Evolutionary conservation across 2,329 filamentous ascomycete species (phyloP).

Genomic region (Pseudogymnoascus sp.): DNA sequence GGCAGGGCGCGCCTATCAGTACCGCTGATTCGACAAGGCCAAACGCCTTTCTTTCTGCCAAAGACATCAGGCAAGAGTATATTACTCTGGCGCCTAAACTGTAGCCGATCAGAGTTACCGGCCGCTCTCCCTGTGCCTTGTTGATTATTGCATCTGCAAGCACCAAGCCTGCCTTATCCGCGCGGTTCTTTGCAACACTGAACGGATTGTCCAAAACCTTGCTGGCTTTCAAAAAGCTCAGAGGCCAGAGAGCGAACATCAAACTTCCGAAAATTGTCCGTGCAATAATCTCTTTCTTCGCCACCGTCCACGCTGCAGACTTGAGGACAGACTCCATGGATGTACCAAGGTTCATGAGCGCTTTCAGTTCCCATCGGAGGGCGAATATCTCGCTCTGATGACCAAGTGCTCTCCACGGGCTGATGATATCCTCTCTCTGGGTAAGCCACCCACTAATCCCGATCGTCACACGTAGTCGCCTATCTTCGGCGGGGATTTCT

Average conservation of each 20-base stretch:
- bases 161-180: constrained; percentile 72
- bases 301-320: constrained; percentile 72
- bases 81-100: constrained; percentile 77
- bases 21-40: constrained; percentile 79
- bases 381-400: constrained; percentile 71
- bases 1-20: constrained; percentile 73
- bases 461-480: constrained; percentile 73
- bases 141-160: constrained; percentile 79
- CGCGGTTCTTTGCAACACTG: constrained; percentile 65
- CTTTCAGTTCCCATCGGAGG: constrained; percentile 74
- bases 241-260: constrained; percentile 63
- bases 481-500: constrained; percentile 48
- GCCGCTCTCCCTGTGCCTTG: constrained; percentile 72
- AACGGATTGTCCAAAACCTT: constrained; percentile 76
- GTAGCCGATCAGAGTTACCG: constrained; percentile 75
- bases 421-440: constrained; percentile 62
- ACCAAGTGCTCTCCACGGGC: constrained; percentile 73
- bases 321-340: constrained; percentile 72
- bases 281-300: constrained; percentile 60
- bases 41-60: constrained; percentile 74
- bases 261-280: constrained; percentile 58
- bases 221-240: constrained; percentile 59
- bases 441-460: constrained; percentile 77
- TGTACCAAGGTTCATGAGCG: constrained; percentile 69
- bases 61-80: constrained; percentile 68